Conservation (phyloP, 768 basidiomycete species). For the Auriscalpium orientale region DNA sequence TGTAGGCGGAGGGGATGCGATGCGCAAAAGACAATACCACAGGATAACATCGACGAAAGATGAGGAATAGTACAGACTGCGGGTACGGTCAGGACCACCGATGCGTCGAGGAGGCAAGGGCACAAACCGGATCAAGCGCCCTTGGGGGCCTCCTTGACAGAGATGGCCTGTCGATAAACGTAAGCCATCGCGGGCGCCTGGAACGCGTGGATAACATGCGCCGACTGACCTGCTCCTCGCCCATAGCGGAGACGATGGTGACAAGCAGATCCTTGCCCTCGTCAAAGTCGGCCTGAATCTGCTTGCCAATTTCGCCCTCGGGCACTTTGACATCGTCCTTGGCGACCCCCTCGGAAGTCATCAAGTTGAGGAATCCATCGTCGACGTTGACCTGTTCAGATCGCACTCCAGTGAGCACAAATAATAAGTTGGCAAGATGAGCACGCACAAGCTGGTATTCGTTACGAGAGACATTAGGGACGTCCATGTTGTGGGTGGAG, state of each 20-base stretch:
- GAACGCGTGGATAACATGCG: slow-evolving; percentile 7
- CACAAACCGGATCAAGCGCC: slow-evolving; percentile 22
- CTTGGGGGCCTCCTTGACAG: slow-evolving; percentile 85
- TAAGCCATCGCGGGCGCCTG: neutral
- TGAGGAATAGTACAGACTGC: neutral
- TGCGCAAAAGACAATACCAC: slow-evolving; percentile 1
- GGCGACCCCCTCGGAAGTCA: slow-evolving; percentile 67
- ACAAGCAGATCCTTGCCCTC: slow-evolving; percentile 82
- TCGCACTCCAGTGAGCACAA: neutral
- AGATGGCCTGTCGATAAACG: slow-evolving; percentile 50
- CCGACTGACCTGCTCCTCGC: slow-evolving; percentile 66
- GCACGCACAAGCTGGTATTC: slow-evolving; percentile 82
- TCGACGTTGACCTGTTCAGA: slow-evolving; percentile 70
- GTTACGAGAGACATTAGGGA: slow-evolving; percentile 83
- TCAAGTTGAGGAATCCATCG: slow-evolving; percentile 92
- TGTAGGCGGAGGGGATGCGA: slow-evolving; percentile 10
- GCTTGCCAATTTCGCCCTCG: slow-evolving; percentile 70
- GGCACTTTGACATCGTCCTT: slow-evolving; percentile 97
- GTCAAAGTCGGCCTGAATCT: slow-evolving; percentile 68
- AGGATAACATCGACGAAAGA: slow-evolving; percentile 3
- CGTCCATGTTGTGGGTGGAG: slow-evolving; percentile 99
- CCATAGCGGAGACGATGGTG: slow-evolving; percentile 86
- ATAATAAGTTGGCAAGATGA: slow-evolving; percentile 1
- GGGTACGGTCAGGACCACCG: neutral
- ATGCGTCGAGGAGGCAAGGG: neutral